Base-by-base conservation (phyloP, 208 protist species). In the Sergeia podlipaevii region DNA sequence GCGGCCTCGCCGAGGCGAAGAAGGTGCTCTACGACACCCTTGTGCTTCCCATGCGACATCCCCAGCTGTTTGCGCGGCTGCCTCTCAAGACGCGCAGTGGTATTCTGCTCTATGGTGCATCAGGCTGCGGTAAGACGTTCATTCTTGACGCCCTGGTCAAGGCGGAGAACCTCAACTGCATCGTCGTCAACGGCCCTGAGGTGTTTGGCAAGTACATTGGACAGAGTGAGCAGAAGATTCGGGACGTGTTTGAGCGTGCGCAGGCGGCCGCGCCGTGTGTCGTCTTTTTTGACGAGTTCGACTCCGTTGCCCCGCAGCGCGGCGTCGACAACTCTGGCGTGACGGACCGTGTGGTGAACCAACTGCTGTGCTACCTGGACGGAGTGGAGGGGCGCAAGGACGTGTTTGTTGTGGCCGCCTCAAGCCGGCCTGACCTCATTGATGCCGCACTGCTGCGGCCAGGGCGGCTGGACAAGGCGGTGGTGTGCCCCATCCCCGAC, bases 381-480 rank as follows among this genome's bases (percentile, higher is more conserved):
- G 98, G 98, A 26, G 91, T 99, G 13, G 89, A 96, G 58, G 78
- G 68, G n/a, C 73, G 85, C 45, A 86, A 89, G 60, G 78, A 93
- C 61, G 97, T 99, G 1, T 96, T 97, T 54, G 96, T 99, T 0
- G 86, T 99, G n/a, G 98, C 96, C 8, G 98, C 98, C 7, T 99
- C 98, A 24, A 99, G 98, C 56, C 74, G 98, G 33, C 98, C 98
- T 1, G 98, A 99, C 76, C 65, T 98, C 11, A 97, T 99, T 33
- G 97, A 98, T 71, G 68, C 91, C n/a, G 93, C 93, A 17, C 67
- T 97, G 24, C 79, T 97, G 57, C 84, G 93, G 13, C 93, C 93
- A 13, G 93, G 93, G 8, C 69, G 93, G 18, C 62, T 97, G 37
- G 93, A 97, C 70, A 92, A 88, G 51, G 75, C 72, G 5, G 65